Evolutionary conservation across 768 basidiomycete genomes (phyloP).

Genomic region (Leccinellum albellum): DNA sequence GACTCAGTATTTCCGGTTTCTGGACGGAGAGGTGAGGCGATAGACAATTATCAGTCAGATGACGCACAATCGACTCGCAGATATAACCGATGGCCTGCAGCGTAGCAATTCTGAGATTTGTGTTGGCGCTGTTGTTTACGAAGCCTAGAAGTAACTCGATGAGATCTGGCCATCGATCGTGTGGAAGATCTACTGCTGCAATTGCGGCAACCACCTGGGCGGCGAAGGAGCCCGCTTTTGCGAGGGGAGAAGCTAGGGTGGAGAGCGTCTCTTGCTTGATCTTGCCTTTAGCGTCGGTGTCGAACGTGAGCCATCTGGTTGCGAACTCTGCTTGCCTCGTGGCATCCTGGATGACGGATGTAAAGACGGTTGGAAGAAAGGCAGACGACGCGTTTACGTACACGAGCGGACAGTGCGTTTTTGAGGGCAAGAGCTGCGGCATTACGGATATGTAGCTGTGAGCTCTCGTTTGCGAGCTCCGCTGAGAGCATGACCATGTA

Average conservation of each 20-base stretch:
- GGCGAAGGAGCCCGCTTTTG: slow-evolving; percentile 79
- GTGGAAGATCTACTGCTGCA: slow-evolving; percentile 88
- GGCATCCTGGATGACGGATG: slow-evolving; percentile 51
- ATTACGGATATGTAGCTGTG: slow-evolving; percentile 73
- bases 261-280: slow-evolving; percentile 86
- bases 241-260: slow-evolving; percentile 69
- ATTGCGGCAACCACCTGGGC: slow-evolving; percentile 94
- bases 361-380: slow-evolving; percentile 15
- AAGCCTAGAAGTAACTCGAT: slow-evolving; percentile 86
- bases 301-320: slow-evolving; percentile 79
- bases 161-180: slow-evolving; percentile 84
- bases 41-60: slow-evolving; percentile 1
- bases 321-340: slow-evolving; percentile 73
- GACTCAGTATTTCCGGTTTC: slow-evolving; percentile 89
- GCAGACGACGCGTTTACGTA: slow-evolving; percentile 43
- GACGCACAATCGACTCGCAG: slow-evolving; percentile 91
- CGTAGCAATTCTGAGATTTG: slow-evolving; percentile 78
- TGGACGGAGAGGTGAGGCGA: slow-evolving; percentile 29
- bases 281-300: slow-evolving; percentile 62
- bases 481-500: slow-evolving; percentile 90
- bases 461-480: slow-evolving; percentile 76
- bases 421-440: slow-evolving; percentile 97
- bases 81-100: slow-evolving; percentile 95
- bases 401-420: slow-evolving; percentile 88
- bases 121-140: slow-evolving; percentile 69